Percentiles rank a stretch among this genome's conserved stretches.
Evolutionary conservation across 257 asterid species (phyloP).

Genomic region (Thymus quinquecostatus): DNA sequence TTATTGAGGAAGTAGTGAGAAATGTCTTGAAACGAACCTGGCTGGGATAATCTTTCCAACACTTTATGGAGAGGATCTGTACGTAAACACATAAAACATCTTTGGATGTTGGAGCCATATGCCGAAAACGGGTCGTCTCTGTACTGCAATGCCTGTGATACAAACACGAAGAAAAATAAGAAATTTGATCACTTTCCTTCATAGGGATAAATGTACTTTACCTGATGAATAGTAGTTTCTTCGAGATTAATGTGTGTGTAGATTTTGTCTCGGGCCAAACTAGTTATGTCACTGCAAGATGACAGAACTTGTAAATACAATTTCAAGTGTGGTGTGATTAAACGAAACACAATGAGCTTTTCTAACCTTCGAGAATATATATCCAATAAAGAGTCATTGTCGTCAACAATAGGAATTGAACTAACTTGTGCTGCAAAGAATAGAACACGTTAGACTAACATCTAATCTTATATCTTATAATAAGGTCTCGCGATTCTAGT

Average conservation of each 20-base stretch:
- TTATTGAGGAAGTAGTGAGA: background rate
- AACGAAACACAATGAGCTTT: background rate
- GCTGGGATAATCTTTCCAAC: conserved; percentile 85
- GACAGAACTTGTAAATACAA: conserved; percentile 10
- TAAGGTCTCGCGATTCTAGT: background rate
- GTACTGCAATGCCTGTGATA: conserved; percentile 81
- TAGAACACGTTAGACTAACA: conserved; percentile 7
- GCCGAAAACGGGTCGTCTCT: conserved; percentile 78
- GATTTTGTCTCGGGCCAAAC: conserved; percentile 87
- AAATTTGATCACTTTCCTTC: background rate
- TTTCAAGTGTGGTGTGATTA: conserved; percentile 6
- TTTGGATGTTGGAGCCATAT: conserved; percentile 57
- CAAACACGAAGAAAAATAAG: conserved; percentile 10
- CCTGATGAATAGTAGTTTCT: conserved; percentile 85
- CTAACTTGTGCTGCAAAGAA: conserved; percentile 85
- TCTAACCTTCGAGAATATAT: conserved; percentile 90
- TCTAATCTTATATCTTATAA: too few species aligned
- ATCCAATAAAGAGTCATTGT: conserved; percentile 88
- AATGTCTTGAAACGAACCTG: conserved; percentile 53
- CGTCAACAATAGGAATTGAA: conserved; percentile 91
- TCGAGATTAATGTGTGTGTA: conserved; percentile 84
- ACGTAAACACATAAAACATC: conserved; percentile 92
- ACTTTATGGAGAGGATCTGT: conserved; percentile 81
- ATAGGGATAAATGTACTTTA: conserved; percentile 27
- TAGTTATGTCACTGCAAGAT: conserved; percentile 85